Base-by-base conservation (phyloP, 2,329 filamentous ascomycete genomes). In the Xylariaceae sp. region DNA sequence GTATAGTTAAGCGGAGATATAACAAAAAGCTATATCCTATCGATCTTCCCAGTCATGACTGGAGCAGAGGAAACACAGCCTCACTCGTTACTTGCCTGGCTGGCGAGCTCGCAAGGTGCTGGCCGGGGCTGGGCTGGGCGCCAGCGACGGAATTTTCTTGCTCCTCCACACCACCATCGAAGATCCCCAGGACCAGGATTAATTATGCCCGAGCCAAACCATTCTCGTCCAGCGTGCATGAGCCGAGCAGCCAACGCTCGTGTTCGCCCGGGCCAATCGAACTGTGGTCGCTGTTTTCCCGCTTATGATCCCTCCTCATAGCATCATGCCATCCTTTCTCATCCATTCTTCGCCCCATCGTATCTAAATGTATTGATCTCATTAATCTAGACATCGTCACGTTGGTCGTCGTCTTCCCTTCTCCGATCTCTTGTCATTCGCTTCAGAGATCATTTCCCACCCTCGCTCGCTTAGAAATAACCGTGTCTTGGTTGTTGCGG, bases 341-440 rank as follows among this genome's bases (percentile, higher is more conserved):
- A 47, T 52, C 52, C 48, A 42, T 53, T 47, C 38, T 45, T 56
- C 53, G 48, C 49, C 49, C 48, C 47, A 39, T 46, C 38, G 14
- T 33, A 49, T 49, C 43, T 44, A 45, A 17, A 48, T 30, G 14
- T 49, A 54, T 48, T 38, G 12, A 42, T 42, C 45, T 57, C 47
- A 49, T 39, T 52, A 45, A 46, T 43, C 19, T 39, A 15, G 51
- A n/a, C 44, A 58, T 60, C 62, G 51, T 61, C 63, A 60, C 62
- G 63, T 58, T 53, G 48, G 45, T 56, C 43, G 39, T 36, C 40
- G 56, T 47, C 35, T 46, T 44, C 39, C 49, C 56, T 58, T 52
- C 42, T 64, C 62, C 33, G 33, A 10, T 18, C 45, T 51, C 36
- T 52, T 45, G 59, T 61, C 62, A 52, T 61, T 64, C 62, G 62